Base-by-base conservation (phyloP, 1,284 basidiomycete genomes). In the Agroathelia rolfsii region DNA sequence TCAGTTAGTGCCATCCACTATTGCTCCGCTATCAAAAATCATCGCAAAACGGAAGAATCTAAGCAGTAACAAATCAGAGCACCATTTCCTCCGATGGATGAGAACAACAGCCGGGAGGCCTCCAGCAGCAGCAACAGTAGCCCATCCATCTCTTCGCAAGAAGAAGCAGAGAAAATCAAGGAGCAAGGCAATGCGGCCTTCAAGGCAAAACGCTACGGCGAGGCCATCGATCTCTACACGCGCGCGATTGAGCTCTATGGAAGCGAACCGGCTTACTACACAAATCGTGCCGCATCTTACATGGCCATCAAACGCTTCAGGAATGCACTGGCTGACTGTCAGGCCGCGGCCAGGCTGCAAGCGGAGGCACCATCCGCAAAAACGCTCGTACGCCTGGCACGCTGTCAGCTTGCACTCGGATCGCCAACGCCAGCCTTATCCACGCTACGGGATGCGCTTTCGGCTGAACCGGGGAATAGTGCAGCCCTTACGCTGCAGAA, bases 271-370 rank as follows among this genome's bases (percentile, higher is more conserved):
- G 68, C 81, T 0, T 89, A 83, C 49, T 63, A 81, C 39, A 84
- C 84, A 10, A 93, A 93, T 55, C 76, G 88, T 25, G 87, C 87
- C 1, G 88, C 88, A 2, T 79, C 87, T 3, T 74, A 82, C 49
- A 92, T 93, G 76, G 70, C 76, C 0, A 51, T 85, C 35, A 87
- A 87, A 50, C 69, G 70, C 27, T 92, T 83, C 64, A 64, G 70
- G 22, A 58, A 62, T 2, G 88, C 87, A 0, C 61, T 90, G 7
- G 64, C 68, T 22, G 88, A 93, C 52, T 88, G 85, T 47, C 83
- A 87, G 50, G 62, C 68, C 22, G 86, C 86, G 3, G 67, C 72
- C 0, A 57, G 69, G 1, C 56, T 88, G 6, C 83, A 88, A 51
- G 58, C 76, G 10, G 46, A 61, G 4, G 39, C 49, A 0, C 61